A percentile compares a stretch with the other conserved stretches of the same genome.
Evolutionary conservation across 139 green algal genomes (phyloP).

Genomic region (Volvox africanus): DNA sequence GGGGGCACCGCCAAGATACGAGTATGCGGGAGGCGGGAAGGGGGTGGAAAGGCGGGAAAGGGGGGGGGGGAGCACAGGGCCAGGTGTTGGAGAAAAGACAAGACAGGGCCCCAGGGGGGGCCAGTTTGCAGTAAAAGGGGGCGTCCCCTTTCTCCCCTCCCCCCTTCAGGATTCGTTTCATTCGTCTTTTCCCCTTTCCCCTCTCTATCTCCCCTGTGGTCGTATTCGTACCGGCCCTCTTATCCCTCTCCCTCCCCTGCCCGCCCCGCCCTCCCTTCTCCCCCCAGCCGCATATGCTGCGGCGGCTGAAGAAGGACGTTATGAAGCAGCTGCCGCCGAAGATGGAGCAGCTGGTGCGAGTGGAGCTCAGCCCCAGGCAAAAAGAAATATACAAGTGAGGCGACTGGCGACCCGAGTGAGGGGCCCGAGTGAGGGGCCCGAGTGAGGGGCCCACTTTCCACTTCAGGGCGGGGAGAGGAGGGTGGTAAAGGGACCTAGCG

Average conservation of each 20-base stretch:
- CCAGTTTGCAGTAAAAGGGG: no score
- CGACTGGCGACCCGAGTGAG: slow-evolving; percentile 60
- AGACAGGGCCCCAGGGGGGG: no score
- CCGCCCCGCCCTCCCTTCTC: background rate
- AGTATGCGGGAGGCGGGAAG: background rate
- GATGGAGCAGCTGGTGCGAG: slow-evolving; percentile 84
- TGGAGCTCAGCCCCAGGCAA: slow-evolving; percentile 74
- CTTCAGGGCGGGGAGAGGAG: background rate
- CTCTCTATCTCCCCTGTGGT: background rate
- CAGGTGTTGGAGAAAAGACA: no score
- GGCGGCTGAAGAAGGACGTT: slow-evolving; percentile 88
- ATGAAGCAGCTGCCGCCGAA: slow-evolving; percentile 85
- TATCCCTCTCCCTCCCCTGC: background rate
- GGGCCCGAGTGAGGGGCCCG: background rate
- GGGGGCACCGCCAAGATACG: background rate
- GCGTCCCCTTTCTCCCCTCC: background rate
- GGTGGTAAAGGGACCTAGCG: background rate
- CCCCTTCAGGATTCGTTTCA: background rate
- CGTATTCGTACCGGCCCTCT: no score
- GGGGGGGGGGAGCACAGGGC: background rate
- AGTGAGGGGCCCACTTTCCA: background rate
- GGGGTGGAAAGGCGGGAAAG: background rate
- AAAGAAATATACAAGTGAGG: slow-evolving; percentile 45
- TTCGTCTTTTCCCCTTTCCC: background rate
- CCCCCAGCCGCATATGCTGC: slow-evolving; percentile 68